Evolutionary conservation across 140 eudicot genomes (phyloP).

Genomic region (Senecio squalidus): DNA sequence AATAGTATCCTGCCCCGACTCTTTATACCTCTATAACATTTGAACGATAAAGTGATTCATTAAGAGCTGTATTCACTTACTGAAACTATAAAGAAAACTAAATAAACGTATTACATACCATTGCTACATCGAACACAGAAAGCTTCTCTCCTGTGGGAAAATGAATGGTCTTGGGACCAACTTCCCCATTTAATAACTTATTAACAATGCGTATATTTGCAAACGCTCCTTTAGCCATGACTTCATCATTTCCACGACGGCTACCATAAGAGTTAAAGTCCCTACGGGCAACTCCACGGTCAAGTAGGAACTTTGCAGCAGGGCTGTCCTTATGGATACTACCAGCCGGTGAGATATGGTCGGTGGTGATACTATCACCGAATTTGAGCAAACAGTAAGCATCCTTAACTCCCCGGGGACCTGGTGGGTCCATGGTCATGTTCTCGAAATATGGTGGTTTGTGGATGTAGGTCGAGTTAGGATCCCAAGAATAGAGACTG

Average conservation of each 20-base stretch:
- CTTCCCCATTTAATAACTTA: constrained; percentile 89
- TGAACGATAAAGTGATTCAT: background rate
- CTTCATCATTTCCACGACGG: constrained; percentile 96
- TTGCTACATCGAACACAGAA: constrained; percentile 86
- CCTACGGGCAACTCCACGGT: constrained; percentile 86
- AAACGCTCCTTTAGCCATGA: constrained; percentile 96
- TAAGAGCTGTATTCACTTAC: background rate
- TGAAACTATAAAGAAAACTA: background rate
- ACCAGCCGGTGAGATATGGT: constrained; percentile 99
- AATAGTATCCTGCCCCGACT: constrained; percentile 81
- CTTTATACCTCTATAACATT: constrained; percentile 70
- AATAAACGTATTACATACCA: constrained; percentile 49
- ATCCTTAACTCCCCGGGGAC: constrained; percentile 88
- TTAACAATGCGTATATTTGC: constrained; percentile 92
- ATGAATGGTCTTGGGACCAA: constrained; percentile 89
- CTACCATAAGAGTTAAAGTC: constrained; percentile 97
- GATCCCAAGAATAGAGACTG: constrained; percentile 87
- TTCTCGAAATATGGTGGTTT: constrained; percentile 94
- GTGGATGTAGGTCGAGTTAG: constrained; percentile 92
- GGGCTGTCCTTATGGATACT: constrained; percentile 98
- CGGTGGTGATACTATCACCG: constrained; percentile 97
- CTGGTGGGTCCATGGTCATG: constrained; percentile 99
- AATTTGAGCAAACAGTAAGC: constrained; percentile 93
- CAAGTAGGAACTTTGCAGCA: constrained; percentile 87
- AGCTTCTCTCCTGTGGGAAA: constrained; percentile 92